Base-by-base conservation (phyloP, 148 eudicot species). In the Diospyros kaki region DNA sequence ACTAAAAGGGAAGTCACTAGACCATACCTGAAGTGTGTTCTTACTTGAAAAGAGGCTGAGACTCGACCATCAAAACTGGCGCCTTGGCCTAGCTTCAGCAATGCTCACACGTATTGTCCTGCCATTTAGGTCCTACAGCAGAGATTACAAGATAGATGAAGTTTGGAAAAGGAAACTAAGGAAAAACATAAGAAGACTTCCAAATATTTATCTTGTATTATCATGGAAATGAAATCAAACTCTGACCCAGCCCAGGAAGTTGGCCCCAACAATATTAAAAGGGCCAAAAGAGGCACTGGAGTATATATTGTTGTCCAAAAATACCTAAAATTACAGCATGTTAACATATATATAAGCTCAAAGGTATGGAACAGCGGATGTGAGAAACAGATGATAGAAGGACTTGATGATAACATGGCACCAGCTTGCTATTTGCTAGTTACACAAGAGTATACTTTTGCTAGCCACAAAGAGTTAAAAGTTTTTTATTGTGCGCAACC, bases 31-130 rank as follows among this genome's bases (percentile, higher is more conserved):
- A 43, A 60, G 65, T 64, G 75, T 63, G 46, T 63, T 51, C 72
- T 68, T 7, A 71, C 58, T 69, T 78, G 79, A 48, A 81, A 78
- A 59, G 38, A 65, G 67, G 67, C 65, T 48, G 58, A 50, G 73
- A 40, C 71, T 44, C n/a, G 61, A 54, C 40, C 41, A 45, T 82
- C 61, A 92, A 84, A 88, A 87, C 45, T 78, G 83, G 50, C 97
- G 96, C 83, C 84, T 85, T 59, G 86, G 88, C 71, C 88, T 91
- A 63, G 89, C 81, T 84, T 90, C 98, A 39, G 98, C 98, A 66
- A 76, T 80, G 71, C 86, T 84, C 40, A 94, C 97, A 69, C 98
- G 89, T 64, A 94, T 94, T 68, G 83, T 50, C 83, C 98, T 85
- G 38, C 98, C 98, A 48, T 83, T 76, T 3, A 94, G 79, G 75